Evolutionary conservation across 768 basidiomycete species (phyloP).

Genomic region (Naganishia vishniacii): DNA sequence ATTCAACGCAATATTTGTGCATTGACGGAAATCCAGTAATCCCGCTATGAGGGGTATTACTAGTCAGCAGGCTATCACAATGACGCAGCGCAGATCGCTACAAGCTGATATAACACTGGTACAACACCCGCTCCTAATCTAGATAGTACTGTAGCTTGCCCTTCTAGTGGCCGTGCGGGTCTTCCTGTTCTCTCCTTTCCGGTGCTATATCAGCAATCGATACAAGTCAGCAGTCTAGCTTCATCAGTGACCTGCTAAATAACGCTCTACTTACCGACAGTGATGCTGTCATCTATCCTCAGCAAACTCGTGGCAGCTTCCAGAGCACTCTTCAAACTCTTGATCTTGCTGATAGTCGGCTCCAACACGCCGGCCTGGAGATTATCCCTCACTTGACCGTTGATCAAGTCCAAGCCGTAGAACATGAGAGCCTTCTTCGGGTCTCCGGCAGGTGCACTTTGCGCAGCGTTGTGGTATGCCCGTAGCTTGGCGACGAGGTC

Average conservation of each 20-base stretch:
- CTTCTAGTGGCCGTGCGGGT: constrained; percentile 47
- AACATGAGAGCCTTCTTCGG: constrained; percentile 83
- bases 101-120: too few species aligned
- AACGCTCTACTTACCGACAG: constrained; percentile 33
- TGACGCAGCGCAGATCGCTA: too few species aligned
- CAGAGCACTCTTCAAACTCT: constrained; percentile 92
- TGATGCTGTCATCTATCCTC: constrained; percentile 68
- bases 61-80: too few species aligned
- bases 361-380: constrained; percentile 87
- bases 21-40: not conserved
- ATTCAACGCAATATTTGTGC: not conserved
- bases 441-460: constrained; percentile 82
- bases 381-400: constrained; percentile 93
- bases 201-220: constrained; percentile 25
- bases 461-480: constrained; percentile 93
- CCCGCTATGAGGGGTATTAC: too few species aligned
- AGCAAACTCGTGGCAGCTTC: constrained; percentile 91
- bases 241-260: too few species aligned
- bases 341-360: constrained; percentile 94
- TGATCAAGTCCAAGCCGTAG: constrained; percentile 89
- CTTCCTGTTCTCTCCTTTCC: constrained; percentile 41
- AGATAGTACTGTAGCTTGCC: not conserved
- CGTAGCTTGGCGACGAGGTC: constrained; percentile 94
- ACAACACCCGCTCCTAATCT: not conserved
- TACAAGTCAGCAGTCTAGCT: not conserved